Conservation (phyloP, 805 yeast species). For the Sugiyamaella mastotermitis region DNA sequence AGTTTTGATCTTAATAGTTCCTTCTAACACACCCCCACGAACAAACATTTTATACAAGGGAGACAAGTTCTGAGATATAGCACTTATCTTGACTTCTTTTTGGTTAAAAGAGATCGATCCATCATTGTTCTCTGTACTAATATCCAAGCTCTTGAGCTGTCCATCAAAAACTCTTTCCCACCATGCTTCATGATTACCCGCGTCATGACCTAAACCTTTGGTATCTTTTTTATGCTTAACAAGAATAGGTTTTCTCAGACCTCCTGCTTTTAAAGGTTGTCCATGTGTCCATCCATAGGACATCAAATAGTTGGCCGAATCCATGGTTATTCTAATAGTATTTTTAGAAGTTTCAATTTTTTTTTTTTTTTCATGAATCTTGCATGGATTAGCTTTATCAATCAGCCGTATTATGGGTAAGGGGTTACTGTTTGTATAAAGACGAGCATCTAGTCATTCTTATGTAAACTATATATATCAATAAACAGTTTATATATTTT, state of each 20-base stretch:
- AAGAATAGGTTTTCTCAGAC: slow-evolving; percentile 75
- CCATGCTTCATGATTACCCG: slow-evolving; percentile 82
- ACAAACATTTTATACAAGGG: slow-evolving; percentile 85
- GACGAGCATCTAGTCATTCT: too few relatives aligned
- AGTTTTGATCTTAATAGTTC: slow-evolving; percentile 32
- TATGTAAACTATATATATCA: too few relatives aligned
- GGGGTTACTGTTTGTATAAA: neutral
- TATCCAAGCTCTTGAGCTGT: slow-evolving; percentile 73
- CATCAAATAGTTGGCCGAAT: slow-evolving; percentile 64
- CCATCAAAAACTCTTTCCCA: slow-evolving; percentile 97
- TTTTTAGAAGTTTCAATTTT: too few relatives aligned
- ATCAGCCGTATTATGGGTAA: slow-evolving; percentile 1
- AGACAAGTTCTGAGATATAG: slow-evolving; percentile 44
- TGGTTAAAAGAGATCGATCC: slow-evolving; percentile 48
- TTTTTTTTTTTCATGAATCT: too few relatives aligned
- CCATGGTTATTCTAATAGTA: too few relatives aligned
- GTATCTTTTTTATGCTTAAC: slow-evolving; percentile 88
- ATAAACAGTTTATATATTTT: too few relatives aligned
- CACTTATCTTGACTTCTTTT: slow-evolving; percentile 44
- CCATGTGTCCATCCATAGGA: slow-evolving; percentile 93
- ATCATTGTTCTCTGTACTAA: slow-evolving; percentile 26
- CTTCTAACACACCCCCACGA: slow-evolving; percentile 76
- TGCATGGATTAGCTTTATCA: too few relatives aligned
- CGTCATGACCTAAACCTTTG: slow-evolving; percentile 80
- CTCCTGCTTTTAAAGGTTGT: slow-evolving; percentile 73